Conservation (phyloP, 2,329 filamentous ascomycete species). For the Diaporthe helianthi region DNA sequence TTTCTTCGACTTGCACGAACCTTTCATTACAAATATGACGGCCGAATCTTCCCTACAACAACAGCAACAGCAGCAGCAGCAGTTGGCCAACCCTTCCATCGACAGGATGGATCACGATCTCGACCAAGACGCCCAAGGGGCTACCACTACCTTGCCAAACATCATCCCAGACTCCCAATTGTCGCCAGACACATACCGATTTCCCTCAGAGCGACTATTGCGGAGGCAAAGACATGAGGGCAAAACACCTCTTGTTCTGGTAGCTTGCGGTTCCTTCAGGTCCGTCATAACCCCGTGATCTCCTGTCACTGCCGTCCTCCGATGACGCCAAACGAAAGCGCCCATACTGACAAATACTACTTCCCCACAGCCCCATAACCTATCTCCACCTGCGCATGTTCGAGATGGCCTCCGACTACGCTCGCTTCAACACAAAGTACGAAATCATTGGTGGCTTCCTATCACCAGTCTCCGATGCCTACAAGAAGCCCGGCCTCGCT, state of each 20-base stretch:
- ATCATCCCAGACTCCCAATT: conserved; percentile 33
- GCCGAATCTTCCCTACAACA: conserved; percentile 3
- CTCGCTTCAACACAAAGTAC: conserved; percentile 57
- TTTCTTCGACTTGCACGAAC: neutral
- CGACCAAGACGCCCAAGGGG: conserved; percentile 14
- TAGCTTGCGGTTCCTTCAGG: conserved; percentile 47
- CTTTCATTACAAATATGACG: neutral
- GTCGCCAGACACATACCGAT: conserved; percentile 38
- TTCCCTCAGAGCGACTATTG: conserved; percentile 41
- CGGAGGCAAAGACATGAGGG: conserved; percentile 38
- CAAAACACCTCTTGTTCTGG: conserved; percentile 46
- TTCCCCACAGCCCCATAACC: conserved; percentile 38
- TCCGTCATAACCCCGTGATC: conserved; percentile 29
- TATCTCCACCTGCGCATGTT: conserved; percentile 47
- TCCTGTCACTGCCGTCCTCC: neutral
- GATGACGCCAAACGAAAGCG: neutral
- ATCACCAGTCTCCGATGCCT: conserved; percentile 70
- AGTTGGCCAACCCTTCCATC: neutral
- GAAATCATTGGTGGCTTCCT: conserved; percentile 88
- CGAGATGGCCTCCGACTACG: conserved; percentile 48
- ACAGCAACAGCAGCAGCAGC: neutral
- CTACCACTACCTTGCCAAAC: conserved; percentile 13
- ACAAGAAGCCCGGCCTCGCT: conserved; percentile 83
- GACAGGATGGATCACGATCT: conserved; percentile 23
- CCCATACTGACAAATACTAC: conserved; percentile 18